Base-by-base conservation (phyloP, 106 monocot species). In the Allium cepa region DNA sequence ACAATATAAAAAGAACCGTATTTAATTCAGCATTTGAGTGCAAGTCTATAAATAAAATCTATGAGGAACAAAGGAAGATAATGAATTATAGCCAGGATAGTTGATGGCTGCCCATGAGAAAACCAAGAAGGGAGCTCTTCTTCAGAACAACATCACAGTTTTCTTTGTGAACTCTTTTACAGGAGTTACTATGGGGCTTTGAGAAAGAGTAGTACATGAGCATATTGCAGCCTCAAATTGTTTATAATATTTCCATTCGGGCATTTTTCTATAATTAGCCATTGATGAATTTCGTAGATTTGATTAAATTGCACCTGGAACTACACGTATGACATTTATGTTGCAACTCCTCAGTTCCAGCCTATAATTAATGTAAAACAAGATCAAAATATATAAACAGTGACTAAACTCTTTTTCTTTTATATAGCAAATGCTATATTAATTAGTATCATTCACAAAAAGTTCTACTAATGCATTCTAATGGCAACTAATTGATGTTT, bases 221-320 rank as follows among this genome's bases (percentile, higher is more conserved):
- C 82, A 57, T 4, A 97, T 77, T 7, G 82, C 67, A 26, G 65
- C 59, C 56, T 84, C 89, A 59, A 80, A 92, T 9, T 57, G 17
- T 56, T 92, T 97, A 75, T 87, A 97, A 36, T 83, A 78, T 66
- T 89, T 97, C 96, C 92, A 97, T 36, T 92, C 96, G 0, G 84
- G 76, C 79, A 92, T 92, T 28, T 57, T 53, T 18, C 60, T 79
- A 67, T 97, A 92, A 57, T 59, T 81, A 9, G 80, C 56, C 47
- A 74, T 6, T 0, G 92, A 92, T 65, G 73, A 57, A 60, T 74
- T 80, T 26, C 88, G 92, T 0, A 97, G 27, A 68, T 97, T 92
- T 47, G 92, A 89, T 67, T 50, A 78, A 72, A 92, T 81, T 28
- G 88, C 92, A 16, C 96, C 92, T 2, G 96, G 96, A 62, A 68